Evolutionary conservation across 1,139 yeast genomes (phyloP).

Genomic region (Yamadazyma buinensis): DNA sequence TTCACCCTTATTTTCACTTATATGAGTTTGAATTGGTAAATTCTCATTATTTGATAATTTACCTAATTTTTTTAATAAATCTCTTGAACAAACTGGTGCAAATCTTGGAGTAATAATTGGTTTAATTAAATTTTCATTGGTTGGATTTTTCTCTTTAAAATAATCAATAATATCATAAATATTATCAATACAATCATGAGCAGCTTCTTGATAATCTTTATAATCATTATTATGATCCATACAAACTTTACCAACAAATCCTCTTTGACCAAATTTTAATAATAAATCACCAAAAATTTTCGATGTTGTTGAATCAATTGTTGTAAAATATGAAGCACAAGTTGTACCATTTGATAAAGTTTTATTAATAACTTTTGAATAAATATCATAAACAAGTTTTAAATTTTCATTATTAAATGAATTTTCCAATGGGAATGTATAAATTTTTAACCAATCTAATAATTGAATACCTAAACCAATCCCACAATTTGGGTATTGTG

Average conservation of each 20-base stretch:
- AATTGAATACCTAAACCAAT: slow-evolving; percentile 83
- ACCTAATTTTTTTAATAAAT: slow-evolving; percentile 63
- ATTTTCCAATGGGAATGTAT: slow-evolving; percentile 86
- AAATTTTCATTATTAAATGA: slow-evolving; percentile 37
- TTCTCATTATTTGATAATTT: slow-evolving; percentile 43
- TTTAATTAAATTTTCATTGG: slow-evolving; percentile 42
- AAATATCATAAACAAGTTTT: slow-evolving; percentile 55
- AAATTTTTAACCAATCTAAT: slow-evolving; percentile 81
- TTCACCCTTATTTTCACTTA: slow-evolving; percentile 76
- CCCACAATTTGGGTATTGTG: slow-evolving; percentile 94
- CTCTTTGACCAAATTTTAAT: slow-evolving; percentile 70
- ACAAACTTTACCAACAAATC: slow-evolving; percentile 91
- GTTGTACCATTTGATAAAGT: slow-evolving; percentile 84
- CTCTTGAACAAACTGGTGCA: slow-evolving; percentile 81
- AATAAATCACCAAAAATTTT: slow-evolving; percentile 73
- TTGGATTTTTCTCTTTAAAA: slow-evolving; percentile 50
- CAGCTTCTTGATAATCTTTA: slow-evolving; percentile 65
- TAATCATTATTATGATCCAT: slow-evolving; percentile 64
- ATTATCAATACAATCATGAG: slow-evolving; percentile 56
- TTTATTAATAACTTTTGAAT: slow-evolving; percentile 58
- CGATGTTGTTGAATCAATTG: slow-evolving; percentile 75
- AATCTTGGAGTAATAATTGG: slow-evolving; percentile 92
- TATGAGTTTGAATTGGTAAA: slow-evolving; percentile 84
- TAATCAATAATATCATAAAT: slow-evolving; percentile 57
- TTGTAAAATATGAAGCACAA: slow-evolving; percentile 86